These are phyloP conservation scores for Backusella tuberculispora DNA, from an alignment of 192 early-diverging fungal species.

Conservation along the genomic window DNA sequence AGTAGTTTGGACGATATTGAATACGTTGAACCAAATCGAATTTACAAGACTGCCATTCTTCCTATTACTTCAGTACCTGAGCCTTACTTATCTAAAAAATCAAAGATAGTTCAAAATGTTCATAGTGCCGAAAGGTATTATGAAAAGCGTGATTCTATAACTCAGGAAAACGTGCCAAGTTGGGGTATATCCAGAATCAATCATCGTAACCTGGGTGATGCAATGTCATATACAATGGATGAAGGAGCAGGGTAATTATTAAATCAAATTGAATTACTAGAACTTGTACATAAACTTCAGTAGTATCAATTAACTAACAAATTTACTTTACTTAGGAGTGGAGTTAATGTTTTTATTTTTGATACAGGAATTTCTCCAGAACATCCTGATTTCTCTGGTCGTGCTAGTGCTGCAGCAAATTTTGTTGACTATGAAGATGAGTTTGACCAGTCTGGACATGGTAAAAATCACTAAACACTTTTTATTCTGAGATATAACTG, in stretches of 20 bases:
- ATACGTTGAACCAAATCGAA: slow-evolving; percentile 33
- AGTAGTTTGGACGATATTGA: slow-evolving; percentile 18
- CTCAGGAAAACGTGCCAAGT: slow-evolving; percentile 16
- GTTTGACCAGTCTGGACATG: slow-evolving; percentile 48
- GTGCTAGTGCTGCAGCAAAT: slow-evolving; percentile 44
- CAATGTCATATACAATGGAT: slow-evolving; percentile 57
- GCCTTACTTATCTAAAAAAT: neutral
- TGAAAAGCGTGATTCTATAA: neutral
- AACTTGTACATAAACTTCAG: neutral
- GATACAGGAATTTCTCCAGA: slow-evolving; percentile 59
- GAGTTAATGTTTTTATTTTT: slow-evolving; percentile 67
- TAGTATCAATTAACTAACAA: neutral
- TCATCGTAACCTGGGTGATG: slow-evolving; percentile 39
- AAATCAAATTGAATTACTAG: neutral
- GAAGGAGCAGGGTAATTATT: slow-evolving; percentile 55
- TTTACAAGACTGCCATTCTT: slow-evolving; percentile 18
- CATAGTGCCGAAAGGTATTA: neutral
- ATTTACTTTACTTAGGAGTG: slow-evolving; percentile 21
- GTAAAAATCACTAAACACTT: slow-evolving; percentile 23
- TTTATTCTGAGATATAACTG: neutral
- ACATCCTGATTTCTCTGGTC: slow-evolving; percentile 53
- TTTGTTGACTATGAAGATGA: slow-evolving; percentile 41
- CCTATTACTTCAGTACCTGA: neutral
- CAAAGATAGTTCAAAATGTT: neutral
- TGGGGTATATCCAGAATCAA: slow-evolving; percentile 57